phyloP scores from a whole-genome alignment of 129 eudicot species.

The Logfia minima region DNA sequence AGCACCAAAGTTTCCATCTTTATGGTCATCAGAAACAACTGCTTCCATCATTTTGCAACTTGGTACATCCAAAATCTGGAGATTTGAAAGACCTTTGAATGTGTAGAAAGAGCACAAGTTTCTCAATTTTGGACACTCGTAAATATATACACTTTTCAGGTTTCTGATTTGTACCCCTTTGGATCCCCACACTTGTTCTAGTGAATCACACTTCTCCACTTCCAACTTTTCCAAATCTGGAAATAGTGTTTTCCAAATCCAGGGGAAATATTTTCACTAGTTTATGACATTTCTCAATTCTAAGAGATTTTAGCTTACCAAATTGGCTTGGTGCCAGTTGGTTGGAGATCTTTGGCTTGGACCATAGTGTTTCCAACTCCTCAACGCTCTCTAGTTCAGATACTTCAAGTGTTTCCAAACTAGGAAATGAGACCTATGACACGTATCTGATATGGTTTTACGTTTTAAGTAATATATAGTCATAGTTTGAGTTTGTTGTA shows the following conservation, averaged over 20 bases:
- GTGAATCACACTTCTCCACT: conserved; percentile 38
- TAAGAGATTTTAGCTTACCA: conserved; percentile 27
- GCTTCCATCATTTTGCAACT: conserved; percentile 37
- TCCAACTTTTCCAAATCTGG: conserved; percentile 35
- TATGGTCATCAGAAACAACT: conserved; percentile 29
- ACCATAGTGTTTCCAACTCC: no score
- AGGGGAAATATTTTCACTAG: conserved; percentile 37
- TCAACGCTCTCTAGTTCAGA: conserved; percentile 42
- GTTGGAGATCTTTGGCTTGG: no score
- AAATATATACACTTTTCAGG: conserved; percentile 24
- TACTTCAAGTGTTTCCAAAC: conserved; percentile 37
- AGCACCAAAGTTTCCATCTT: conserved; percentile 10
- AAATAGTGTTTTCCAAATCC: conserved; percentile 25
- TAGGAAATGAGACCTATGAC: conserved; percentile 34
- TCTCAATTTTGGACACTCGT: conserved; percentile 31
- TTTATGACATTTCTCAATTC: conserved; percentile 34
- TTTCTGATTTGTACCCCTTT: conserved; percentile 32
- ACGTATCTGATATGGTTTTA: not conserved
- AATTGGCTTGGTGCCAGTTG: conserved; percentile 26
- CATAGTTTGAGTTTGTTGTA: not conserved
- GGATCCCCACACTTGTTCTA: conserved; percentile 35
- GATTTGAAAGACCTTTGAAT: conserved; percentile 33
- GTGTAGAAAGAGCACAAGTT: conserved; percentile 32
- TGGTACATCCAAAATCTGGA: conserved; percentile 25
- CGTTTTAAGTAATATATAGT: not conserved